Evolutionary conservation across 1,284 basidiomycete genomes (phyloP).

Genomic region (Ustilago tritici): DNA sequence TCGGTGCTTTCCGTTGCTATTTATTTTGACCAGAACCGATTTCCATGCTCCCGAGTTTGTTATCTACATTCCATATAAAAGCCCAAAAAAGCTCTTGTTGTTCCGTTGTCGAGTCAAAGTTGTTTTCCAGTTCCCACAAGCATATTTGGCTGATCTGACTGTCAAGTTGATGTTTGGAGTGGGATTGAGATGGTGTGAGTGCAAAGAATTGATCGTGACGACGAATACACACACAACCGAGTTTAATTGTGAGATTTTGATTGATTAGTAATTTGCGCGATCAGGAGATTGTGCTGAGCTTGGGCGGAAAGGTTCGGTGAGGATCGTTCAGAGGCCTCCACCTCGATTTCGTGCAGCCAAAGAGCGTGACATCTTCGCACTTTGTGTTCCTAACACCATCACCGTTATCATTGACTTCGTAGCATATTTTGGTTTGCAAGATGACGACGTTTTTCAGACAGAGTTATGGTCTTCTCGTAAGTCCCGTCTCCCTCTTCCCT

Average conservation of each 20-base stretch:
- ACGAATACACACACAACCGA: no score
- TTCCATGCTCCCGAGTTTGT: slow-evolving; percentile 28
- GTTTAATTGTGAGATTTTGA: neutral
- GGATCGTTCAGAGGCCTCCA: neutral
- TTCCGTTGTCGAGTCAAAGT: slow-evolving; percentile 2
- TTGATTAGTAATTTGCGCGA: slow-evolving; percentile 4
- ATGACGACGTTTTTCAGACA: slow-evolving; percentile 30
- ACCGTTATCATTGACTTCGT: neutral
- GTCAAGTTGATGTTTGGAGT: neutral
- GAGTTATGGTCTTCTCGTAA: slow-evolving; percentile 21
- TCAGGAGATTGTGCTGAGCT: neutral
- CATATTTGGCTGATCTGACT: neutral
- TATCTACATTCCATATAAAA: neutral
- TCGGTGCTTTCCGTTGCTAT: slow-evolving; percentile 10
- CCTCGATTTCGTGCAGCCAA: slow-evolving; percentile 14
- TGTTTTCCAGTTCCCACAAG: neutral
- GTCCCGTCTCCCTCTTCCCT: neutral
- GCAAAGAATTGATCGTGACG: neutral
- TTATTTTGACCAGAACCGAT: slow-evolving; percentile 30
- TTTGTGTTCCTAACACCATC: neutral
- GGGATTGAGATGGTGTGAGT: slow-evolving; percentile 6
- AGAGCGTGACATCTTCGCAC: neutral
- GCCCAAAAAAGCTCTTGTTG: slow-evolving; percentile 19
- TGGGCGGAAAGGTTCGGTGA: slow-evolving; percentile 9
- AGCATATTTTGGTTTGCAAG: neutral